Base-by-base conservation (phyloP, 805 yeast genomes). In the Yamadazyma akitaensis region DNA sequence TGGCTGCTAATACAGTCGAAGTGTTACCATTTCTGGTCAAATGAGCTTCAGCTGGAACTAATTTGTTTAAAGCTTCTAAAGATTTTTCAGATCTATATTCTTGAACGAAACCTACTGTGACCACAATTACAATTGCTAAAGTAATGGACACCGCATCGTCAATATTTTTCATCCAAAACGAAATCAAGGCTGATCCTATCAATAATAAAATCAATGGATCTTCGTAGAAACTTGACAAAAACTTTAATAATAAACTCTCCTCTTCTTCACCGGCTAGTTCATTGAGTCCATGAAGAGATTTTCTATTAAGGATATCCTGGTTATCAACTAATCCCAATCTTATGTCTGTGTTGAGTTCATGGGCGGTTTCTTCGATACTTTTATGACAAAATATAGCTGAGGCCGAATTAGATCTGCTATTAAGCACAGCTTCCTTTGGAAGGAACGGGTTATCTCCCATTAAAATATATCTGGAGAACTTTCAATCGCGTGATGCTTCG, bases 41-140 rank as follows among this genome's bases (percentile, higher is more conserved):
- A 62, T 92, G 94, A 32, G 97, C 96, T 61, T 86, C 89, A n/a
- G 96, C 97, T 2, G 99, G 99, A 7, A 94, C 97, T 56, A 94
- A 76, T 61, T 87, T 86, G 63, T 87, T 91, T 49, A 94, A 76
- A 0, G 98, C 98, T 63, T 91, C 96, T 48, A 94, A 72, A 5
- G 97, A 88, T 72, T 94, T 86, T 61, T 94, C 99, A 1, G 96
- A 88, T 59, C 97, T 78, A 61, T 91, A 91, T 65, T 94, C 99
- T 68, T 94, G 99, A 28, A 94, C 91, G 68, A 94, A 94, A 0
- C 99, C 99, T 32, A 94, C 99, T 1, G 94, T 81, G 11, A 94
- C 97, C 28, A 94, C 99, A 55, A 94, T 91, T 37, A 88, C 57
- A 42, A 94, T 88, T 3, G 99, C 99, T 52, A 91, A 72, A 0